A percentile compares a stretch with the other conserved stretches of the same genome.
Evolutionary conservation across 176 grass and related monocot genomes (phyloP).

Genomic region (Elymus sibiricus): DNA sequence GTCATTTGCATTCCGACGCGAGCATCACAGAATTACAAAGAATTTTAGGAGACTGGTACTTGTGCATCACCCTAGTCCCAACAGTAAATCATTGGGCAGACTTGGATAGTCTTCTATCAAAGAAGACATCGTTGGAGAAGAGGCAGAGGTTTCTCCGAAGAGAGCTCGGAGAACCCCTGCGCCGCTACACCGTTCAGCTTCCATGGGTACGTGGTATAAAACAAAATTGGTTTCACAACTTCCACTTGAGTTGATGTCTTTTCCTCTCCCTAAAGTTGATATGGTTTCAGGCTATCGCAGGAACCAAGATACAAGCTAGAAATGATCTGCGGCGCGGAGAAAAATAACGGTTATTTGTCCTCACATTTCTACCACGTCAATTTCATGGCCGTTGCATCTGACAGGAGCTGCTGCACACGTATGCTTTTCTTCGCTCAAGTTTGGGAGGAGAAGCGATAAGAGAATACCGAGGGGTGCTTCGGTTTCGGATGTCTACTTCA

Average conservation of each 20-base stretch:
- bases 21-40: background rate
- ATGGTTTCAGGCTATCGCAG: background rate
- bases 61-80: background rate
- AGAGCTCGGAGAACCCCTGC: background rate
- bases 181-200: background rate
- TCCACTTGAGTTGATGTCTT: too few species aligned
- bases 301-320: background rate
- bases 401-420: too few species aligned
- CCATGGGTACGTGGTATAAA: background rate
- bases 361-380: background rate
- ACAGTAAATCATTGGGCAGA: too few species aligned
- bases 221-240: too few species aligned
- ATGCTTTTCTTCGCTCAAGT: too few species aligned
- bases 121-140: background rate
- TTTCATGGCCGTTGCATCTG: too few species aligned
- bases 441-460: too few species aligned
- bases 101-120: background rate
- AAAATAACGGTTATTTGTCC: background rate
- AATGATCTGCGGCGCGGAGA: background rate
- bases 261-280: too few species aligned
- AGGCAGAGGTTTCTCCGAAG: background rate
- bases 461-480: too few species aligned
- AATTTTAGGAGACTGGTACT: background rate
- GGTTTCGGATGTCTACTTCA: too few species aligned
- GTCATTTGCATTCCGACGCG: background rate